Base-by-base conservation (phyloP, 345 rosid species). In the Sisymbrium irio region DNA sequence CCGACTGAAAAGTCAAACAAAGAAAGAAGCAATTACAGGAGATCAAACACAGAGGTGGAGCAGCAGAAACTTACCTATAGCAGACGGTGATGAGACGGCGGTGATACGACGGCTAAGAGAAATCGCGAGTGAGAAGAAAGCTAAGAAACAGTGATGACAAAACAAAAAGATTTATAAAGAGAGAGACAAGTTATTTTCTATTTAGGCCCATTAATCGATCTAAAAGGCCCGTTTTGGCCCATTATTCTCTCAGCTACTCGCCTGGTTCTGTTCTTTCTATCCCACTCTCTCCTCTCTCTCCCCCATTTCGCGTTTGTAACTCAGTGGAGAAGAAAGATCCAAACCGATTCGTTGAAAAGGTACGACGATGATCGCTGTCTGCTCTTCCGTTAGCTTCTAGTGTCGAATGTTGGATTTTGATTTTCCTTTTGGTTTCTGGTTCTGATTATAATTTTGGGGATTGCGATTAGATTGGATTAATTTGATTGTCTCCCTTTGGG, bases 331-430 rank as follows among this genome's bases (percentile, higher is more conserved):
- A 59, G 70, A 66, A 22, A 76, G 65, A 76, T 76, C 74, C 58
- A 42, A 65, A 41, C 28, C 58, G 53, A 71, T 69, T 66, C 54
- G 69, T 58, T 66, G 78, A 36, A 45, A 73, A 78, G 81, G 81
- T 72, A 66, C 10, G 61, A 54, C 20, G 22, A 14, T 60, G 68
- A 22, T 65, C 44, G 2, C 20, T 77, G 9, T 56, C 49, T 51
- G 27, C 36, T 58, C 36, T 3, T 65, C 49, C 9, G 17, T 27
- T 10, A 50, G 15, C 11, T 25, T 66, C 1, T 54, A 3, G 4
- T 46, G 6, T 50, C 6, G 32, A 56, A 58, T 25, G 0, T 14
- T 18, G 4, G 20, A 37, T 39, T 72, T 35, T 33, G 37, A 50
- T 77, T 35, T 4, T 61, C 4, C 3, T 54, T 61, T 66, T 51